These are phyloP conservation scores for Fraxinus dipetala DNA, from an alignment of 305 asterid genomes.

Conservation along the genomic window DNA sequence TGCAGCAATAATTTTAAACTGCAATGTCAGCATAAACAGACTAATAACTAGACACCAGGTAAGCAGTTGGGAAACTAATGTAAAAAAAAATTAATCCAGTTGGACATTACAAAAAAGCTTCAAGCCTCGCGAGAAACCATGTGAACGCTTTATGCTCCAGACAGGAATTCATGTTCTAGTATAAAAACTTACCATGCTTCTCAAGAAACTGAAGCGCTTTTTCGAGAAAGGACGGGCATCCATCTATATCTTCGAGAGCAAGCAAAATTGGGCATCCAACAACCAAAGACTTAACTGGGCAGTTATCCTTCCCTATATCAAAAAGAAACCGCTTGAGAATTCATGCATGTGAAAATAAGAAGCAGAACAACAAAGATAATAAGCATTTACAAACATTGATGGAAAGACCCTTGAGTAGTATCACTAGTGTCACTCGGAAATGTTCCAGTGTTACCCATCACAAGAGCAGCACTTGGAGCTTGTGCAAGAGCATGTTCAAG, in stretches of 20 bases:
- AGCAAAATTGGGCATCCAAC: conserved; percentile 97
- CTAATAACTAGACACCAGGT: conserved; percentile 5
- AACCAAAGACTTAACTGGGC: conserved; percentile 84
- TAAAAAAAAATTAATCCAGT: conserved; percentile 5
- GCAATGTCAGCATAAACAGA: neutral
- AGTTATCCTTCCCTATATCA: conserved; percentile 83
- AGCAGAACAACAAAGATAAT: neutral
- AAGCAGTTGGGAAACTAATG: conserved; percentile 4
- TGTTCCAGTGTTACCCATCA: conserved; percentile 91
- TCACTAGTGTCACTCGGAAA: conserved; percentile 77
- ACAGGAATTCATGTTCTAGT: conserved; percentile 16
- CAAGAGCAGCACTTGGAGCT: conserved; percentile 97
- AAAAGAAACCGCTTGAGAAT: conserved; percentile 12
- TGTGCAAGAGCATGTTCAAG: conserved; percentile 95
- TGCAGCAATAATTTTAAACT: conserved; percentile 1
- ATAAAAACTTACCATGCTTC: conserved; percentile 63
- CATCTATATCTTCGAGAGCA: conserved; percentile 96
- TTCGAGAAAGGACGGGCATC: conserved; percentile 96
- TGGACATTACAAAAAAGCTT: conserved; percentile 4
- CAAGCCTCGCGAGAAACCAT: conserved; percentile 21
- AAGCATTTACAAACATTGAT: conserved; percentile 60
- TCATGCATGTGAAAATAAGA: neutral
- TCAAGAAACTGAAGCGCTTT: conserved; percentile 97
- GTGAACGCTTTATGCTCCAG: conserved; percentile 3
- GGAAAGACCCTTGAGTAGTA: conserved; percentile 70